Evolutionary conservation across 2,329 filamentous ascomycete genomes (phyloP).

Genomic region (Alternaria hordeiaustralica): DNA sequence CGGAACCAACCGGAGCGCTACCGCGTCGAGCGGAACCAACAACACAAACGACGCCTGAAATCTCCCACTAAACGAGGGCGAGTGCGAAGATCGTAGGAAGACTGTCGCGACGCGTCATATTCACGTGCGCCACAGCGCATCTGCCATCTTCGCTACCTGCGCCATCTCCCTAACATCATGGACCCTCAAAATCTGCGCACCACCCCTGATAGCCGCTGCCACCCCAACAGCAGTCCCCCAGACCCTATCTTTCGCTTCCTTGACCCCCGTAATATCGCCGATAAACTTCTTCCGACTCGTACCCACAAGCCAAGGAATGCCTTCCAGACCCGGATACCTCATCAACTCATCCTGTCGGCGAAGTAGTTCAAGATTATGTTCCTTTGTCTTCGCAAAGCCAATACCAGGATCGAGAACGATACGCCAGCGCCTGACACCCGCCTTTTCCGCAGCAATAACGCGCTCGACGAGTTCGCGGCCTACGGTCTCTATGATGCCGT

Average conservation of each 20-base stretch:
- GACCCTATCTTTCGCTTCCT: conserved; percentile 70
- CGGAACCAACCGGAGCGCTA: neutral
- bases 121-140: conserved; percentile 78
- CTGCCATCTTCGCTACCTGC: conserved; percentile 83
- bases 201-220: conserved; percentile 81
- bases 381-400: conserved; percentile 85
- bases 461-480: conserved; percentile 72
- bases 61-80: neutral
- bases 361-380: conserved; percentile 83
- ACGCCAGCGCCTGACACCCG: conserved; percentile 88
- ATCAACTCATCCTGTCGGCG: conserved; percentile 67
- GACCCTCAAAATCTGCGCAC: conserved; percentile 89
- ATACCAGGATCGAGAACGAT: conserved; percentile 94
- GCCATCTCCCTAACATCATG: conserved; percentile 90
- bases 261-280: conserved; percentile 78
- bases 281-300: conserved; percentile 90
- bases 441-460: conserved; percentile 75
- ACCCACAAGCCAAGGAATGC: conserved; percentile 87
- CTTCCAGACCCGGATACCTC: conserved; percentile 60
- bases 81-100: neutral
- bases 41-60: neutral
- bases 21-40: neutral
- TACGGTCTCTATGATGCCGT: conserved; percentile 70
- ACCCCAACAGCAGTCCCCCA: conserved; percentile 92
- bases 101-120: neutral